A percentile compares a stretch with the other conserved stretches of the same genome.
phyloP scores from a whole-genome alignment of 495 filamentous ascomycete species.

The Sphaerosporella brunnea region DNA sequence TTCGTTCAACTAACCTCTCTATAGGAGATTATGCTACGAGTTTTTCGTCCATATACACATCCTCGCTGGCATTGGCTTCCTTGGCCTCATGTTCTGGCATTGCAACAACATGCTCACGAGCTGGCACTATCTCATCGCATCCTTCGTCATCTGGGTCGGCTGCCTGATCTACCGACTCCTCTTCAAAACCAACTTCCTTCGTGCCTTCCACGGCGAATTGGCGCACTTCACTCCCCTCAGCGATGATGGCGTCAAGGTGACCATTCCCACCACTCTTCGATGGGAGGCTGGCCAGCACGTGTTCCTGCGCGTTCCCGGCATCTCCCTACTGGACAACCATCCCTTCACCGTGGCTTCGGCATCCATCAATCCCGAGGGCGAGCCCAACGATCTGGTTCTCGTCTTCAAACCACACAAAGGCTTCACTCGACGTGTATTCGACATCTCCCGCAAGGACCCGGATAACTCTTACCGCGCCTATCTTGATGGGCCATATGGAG shows the following conservation, averaged over 20 bases:
- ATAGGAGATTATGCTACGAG: conserved; percentile 50
- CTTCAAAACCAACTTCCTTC: conserved; percentile 59
- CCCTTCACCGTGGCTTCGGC: conserved; percentile 90
- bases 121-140: conserved; percentile 78
- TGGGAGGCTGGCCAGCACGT: conserved; percentile 93
- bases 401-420: conserved; percentile 83
- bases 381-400: conserved; percentile 71
- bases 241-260: conserved; percentile 84
- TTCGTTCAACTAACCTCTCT: neutral
- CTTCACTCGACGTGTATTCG: conserved; percentile 64
- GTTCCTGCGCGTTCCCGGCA: conserved; percentile 81
- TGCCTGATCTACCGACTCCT: conserved; percentile 48
- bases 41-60: conserved; percentile 67
- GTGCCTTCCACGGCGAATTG: conserved; percentile 74
- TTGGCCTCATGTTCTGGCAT: conserved; percentile 89
- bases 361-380: conserved; percentile 56
- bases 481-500: conserved; percentile 85
- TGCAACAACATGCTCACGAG: conserved; percentile 67
- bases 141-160: conserved; percentile 56
- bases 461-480: conserved; percentile 79
- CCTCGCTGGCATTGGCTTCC: conserved; percentile 59
- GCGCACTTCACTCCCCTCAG: conserved; percentile 71
- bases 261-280: conserved; percentile 75
- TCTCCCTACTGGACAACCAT: conserved; percentile 78
- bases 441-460: conserved; percentile 62